Evolutionary conservation across 2,329 filamentous ascomycete species (phyloP), one percentile per base, ranked within the genome.

Genomic region (Lachnellula suecica): DNA sequence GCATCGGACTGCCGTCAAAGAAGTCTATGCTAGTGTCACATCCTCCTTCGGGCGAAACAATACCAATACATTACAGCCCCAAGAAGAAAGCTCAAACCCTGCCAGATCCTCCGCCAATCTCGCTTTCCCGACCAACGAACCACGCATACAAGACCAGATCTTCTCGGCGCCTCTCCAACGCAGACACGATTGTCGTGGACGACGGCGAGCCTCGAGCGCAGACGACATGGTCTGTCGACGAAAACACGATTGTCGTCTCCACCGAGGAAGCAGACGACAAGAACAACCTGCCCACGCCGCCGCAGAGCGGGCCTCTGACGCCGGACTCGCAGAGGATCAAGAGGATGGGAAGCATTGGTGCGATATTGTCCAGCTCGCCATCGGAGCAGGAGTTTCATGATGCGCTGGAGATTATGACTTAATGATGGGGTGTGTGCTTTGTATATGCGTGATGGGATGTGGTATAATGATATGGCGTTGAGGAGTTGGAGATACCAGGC

Each of bases 311-410:
- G 25, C 49, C 51, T 6, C 43, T 57, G 23, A 63, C 64, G 13
- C 62, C 61, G 4, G 48, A 22, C 11, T 44, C 51, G 15, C 25
- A 56, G 44, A 49, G 60, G 9, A 64, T 63, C 31, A 64, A 65
- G 52, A 47, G 58, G 19, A 58, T 59, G 37, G 53, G 62, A 10
- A 62, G 57, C 31, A 62, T 66, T 27, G 58, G 50, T 2, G 52
- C 53, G n/a, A 60, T 66, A 23, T 44, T 66, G 37, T 61, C 53
- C 25, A 59, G 56, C 38, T 44, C 50, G 29, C 19, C 37, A 11
- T 40, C 37, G 5, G 54, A 57, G 40, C 40, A 47, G 20, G 41
- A 29, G 11, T 63, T 57, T 59, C 57, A 63, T 38, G 59, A 62
- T 56, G 61, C 61, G 10, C 31, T 41, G 19, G 61, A 63, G 47